Conservation (phyloP, 345 rosid species). For the Populus tremula region DNA sequence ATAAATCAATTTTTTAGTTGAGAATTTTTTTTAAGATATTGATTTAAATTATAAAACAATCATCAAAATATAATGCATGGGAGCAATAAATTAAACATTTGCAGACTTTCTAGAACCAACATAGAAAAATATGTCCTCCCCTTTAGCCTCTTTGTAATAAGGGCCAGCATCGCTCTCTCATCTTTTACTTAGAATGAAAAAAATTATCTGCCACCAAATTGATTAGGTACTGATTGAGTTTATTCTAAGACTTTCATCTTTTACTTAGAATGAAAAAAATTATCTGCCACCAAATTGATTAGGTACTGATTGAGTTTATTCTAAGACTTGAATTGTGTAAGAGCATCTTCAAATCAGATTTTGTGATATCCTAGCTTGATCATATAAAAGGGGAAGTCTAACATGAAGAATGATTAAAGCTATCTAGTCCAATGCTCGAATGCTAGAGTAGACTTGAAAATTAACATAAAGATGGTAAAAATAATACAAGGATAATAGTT, state of each 20-base stretch:
- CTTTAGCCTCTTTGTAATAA: too few species aligned
- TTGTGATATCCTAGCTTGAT: neutral
- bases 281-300: neutral
- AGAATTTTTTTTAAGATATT: too few species aligned
- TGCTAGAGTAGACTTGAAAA: too few species aligned
- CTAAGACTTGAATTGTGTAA: neutral
- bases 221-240: neutral
- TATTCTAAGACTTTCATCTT: neutral
- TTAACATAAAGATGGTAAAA: too few species aligned
- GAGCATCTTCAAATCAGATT: neutral
- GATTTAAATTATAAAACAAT: neutral
- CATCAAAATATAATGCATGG: neutral
- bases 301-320: neutral
- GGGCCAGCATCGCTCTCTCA: neutral
- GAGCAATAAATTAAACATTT: neutral
- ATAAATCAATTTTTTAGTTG: too few species aligned
- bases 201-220: neutral
- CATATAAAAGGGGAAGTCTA: slow-evolving; percentile 12
- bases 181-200: neutral
- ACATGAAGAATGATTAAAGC: slow-evolving; percentile 24
- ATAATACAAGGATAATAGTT: too few species aligned
- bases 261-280: neutral
- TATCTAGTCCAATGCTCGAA: neutral
- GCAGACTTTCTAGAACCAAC: neutral
- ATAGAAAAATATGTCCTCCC: too few species aligned